Base-by-base conservation (phyloP, 495 filamentous ascomycete genomes). In the Cenococcum geophilum region DNA sequence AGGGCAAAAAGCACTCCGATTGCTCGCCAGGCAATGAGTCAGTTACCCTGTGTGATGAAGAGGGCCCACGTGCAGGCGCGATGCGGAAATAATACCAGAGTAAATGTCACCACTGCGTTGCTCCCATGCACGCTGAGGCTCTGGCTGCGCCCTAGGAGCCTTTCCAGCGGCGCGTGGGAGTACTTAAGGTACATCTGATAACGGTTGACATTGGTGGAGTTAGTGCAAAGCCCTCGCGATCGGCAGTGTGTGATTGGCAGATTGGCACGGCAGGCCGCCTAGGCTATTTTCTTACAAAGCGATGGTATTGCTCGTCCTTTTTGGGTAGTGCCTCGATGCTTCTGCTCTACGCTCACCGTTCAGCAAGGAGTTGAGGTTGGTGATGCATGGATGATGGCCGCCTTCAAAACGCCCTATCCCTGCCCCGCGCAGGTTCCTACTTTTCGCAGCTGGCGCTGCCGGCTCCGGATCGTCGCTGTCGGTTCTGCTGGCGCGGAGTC, bases 31-130 rank as follows among this genome's bases (percentile, higher is more conserved):
- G 6, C 27, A 32, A 32, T 32, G 27, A 32, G 27, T 12, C 27
- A 51, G 45, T 58, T 25, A 48, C 18, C 6, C 6, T 32, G 27
- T 32, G 27, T 32, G 27, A 32, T 32, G 27, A 32, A 32, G 27
- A 32, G 27, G 27, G 27, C 27, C 27, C 27, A 32, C 3, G 27
- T 32, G 27, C 27, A 32, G 58, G 51, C 36, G 48, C 18, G 18
- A n/a, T 42, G 58, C 56, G 55, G 59, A 55, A 49, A 57, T 60
- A 58, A 58, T 36, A 16, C 4, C 27, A 34, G 23, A 14, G 23
- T 23, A 23, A 52, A 55, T 42, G 40, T 27, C 49, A 55, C 53
- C 32, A 35, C 53, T 66, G 63, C 58, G n/a, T n/a, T 55, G 63
- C 63, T 62, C 59, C 6, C 27, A 32, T 32, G 27, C 27, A 6